Evolutionary conservation across 2,329 filamentous ascomycete genomes (phyloP), one percentile per base, ranked within the genome.

Genomic region (Monilinia aucupariae): DNA sequence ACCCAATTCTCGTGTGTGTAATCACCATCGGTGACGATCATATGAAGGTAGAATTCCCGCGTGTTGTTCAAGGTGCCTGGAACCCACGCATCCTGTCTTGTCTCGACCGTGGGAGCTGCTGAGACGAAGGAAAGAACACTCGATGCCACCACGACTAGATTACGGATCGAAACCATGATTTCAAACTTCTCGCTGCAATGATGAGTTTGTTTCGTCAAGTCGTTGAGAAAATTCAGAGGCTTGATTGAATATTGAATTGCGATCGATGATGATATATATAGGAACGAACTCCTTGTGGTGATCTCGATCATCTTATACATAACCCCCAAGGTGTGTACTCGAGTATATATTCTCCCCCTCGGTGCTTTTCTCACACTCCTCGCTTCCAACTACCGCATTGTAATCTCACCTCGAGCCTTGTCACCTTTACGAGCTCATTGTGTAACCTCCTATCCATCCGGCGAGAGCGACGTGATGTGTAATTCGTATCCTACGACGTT

Each of bases 31-130:
- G 62, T 67, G 5, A 67, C 65, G 6, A 32, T 34, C 63, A 68
- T 61, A 6, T 62, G 66, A 25, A 71, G 65, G 34, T 65, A 71
- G 54, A 68, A 71, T 50, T 71, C 70, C 63, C 65, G 68, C 8
- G 68, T 71, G 30, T 67, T 70, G 58, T 71, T 71, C 25, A 60
- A 54, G 7, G 64, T 69, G 6, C 68, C 68, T 0, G 69, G 65
- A 5, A 50, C 39, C n/a, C 30, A 70, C 1, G 61, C 20, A 15
- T 54, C 49, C 61, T 67, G 68, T 53, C 64, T 62, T 12, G 30
- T 20, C 22, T 47, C 39, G 3, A 60, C n/a, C 1, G 45, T 51
- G 20, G 66, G 48, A 37, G 64, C 56, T 15, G 68, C 65, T 8
- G 63, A 25, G 6, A 61, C n/a, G 47, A 69, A 49, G 27, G 61